Evolutionary conservation across 2,329 filamentous ascomycete species (phyloP).

Genomic region (Talaromyces sp.): DNA sequence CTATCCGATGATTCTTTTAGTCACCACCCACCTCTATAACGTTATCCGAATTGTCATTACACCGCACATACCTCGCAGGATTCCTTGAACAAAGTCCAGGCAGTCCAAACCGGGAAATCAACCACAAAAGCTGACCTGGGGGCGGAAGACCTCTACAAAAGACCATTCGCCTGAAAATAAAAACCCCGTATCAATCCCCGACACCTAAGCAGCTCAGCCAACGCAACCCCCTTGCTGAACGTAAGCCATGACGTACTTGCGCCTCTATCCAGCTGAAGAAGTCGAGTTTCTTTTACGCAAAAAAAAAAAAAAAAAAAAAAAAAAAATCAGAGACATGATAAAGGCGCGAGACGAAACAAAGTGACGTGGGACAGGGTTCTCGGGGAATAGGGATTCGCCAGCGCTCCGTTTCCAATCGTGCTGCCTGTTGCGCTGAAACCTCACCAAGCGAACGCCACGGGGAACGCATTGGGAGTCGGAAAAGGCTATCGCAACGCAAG

Average conservation of each 20-base stretch:
- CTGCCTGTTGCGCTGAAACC: constrained; percentile 14
- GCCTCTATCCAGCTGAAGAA: not conserved
- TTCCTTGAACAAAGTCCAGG: not conserved
- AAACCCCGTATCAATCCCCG: not conserved
- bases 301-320: not conserved
- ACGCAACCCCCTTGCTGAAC: not conserved
- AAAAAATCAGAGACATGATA: not conserved
- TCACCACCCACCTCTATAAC: not conserved
- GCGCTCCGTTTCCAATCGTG: constrained; percentile 19
- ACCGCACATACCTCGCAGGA: not conserved
- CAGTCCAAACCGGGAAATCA: too few species aligned
- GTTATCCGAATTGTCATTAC: constrained; percentile 4
- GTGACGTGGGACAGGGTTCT: constrained; percentile 7
- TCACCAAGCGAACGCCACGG: constrained; percentile 11
- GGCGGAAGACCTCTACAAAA: not conserved
- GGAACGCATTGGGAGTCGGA: not conserved
- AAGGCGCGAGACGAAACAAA: not conserved
- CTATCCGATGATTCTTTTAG: not conserved
- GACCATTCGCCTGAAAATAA: not conserved
- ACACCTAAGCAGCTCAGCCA: not conserved
- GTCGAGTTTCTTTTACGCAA: too few species aligned
- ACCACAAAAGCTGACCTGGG: not conserved
- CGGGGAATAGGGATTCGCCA: not conserved
- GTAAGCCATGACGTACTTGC: not conserved
- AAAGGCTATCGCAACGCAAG: too few species aligned